These are phyloP conservation scores for Penicillium pancosmium DNA, from an alignment of 495 filamentous ascomycete species.

Conservation along the genomic window DNA sequence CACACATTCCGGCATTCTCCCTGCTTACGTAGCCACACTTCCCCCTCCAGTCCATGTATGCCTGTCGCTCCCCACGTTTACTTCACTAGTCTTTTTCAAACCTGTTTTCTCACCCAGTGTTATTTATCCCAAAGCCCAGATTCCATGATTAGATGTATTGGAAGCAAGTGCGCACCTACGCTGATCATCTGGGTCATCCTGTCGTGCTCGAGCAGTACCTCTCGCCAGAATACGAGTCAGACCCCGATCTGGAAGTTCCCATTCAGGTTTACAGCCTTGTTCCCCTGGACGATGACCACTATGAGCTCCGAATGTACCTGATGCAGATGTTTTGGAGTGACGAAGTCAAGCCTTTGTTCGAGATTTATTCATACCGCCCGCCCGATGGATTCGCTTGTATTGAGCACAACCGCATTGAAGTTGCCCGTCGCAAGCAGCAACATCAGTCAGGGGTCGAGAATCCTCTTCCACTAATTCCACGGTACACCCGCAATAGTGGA, in stretches of 20 bases:
- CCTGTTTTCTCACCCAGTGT: conserved; percentile 8
- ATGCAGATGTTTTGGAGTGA: conserved; percentile 12
- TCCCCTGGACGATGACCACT: conserved; percentile 27
- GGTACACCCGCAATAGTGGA: no score
- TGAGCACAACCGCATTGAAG: conserved; percentile 27
- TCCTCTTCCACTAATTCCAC: conserved; percentile 18
- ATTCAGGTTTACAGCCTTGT: conserved; percentile 31
- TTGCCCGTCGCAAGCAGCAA: conserved; percentile 28
- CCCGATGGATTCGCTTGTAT: conserved; percentile 27
- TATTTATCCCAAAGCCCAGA: conserved; percentile 1
- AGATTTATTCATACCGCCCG: conserved; percentile 26
- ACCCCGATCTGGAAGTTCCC: neutral
- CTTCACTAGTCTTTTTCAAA: conserved; percentile 5
- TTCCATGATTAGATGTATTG: conserved; percentile 4
- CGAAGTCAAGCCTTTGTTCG: conserved; percentile 19
- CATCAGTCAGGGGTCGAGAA: conserved; percentile 14
- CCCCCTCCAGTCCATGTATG: neutral
- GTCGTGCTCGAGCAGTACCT: conserved; percentile 24
- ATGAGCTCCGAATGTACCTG: conserved; percentile 22
- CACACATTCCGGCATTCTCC: no score
- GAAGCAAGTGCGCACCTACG: conserved; percentile 19
- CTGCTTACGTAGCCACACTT: no score
- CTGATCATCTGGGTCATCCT: conserved; percentile 20
- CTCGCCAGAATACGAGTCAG: conserved; percentile 10
- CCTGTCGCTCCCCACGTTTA: conserved; percentile 7